Evolutionary conservation across 2,329 filamentous ascomycete genomes (phyloP).

Genomic region (Fusarium compactum): DNA sequence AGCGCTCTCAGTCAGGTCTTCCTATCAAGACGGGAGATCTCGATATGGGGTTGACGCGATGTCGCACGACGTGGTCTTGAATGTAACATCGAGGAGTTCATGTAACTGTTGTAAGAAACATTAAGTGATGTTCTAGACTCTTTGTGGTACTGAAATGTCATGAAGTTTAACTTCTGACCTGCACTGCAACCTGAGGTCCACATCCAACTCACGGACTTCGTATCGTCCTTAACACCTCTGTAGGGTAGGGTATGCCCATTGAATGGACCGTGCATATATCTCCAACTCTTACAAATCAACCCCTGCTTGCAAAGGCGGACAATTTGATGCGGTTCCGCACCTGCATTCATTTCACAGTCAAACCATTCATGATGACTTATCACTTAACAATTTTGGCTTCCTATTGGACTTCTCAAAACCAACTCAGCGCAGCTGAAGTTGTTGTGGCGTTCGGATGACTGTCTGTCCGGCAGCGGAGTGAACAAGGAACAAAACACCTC

Average conservation of each 20-base stretch:
- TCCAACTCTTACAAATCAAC: too few species aligned
- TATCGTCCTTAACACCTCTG: background rate
- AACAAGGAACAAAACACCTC: background rate
- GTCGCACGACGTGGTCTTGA: background rate
- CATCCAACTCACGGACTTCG: background rate
- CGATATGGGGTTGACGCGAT: too few species aligned
- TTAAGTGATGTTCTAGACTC: background rate
- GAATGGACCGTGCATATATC: background rate
- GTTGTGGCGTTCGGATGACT: background rate
- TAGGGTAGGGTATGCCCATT: background rate
- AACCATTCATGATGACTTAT: background rate
- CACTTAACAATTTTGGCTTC: background rate
- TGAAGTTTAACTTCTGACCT: background rate
- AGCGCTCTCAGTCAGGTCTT: too few species aligned
- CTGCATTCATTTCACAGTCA: accelerated
- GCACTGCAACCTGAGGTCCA: background rate
- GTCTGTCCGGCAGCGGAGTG: background rate
- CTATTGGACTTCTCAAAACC: background rate
- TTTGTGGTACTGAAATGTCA: background rate
- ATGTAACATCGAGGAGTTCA: background rate
- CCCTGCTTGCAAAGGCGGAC: too few species aligned
- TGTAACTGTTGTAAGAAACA: background rate
- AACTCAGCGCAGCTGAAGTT: background rate
- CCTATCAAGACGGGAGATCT: too few species aligned
- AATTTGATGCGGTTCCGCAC: too few species aligned